phyloP scores from a whole-genome alignment of 2,329 filamentous ascomycete genomes.

The Mollisiaceae sp. region DNA sequence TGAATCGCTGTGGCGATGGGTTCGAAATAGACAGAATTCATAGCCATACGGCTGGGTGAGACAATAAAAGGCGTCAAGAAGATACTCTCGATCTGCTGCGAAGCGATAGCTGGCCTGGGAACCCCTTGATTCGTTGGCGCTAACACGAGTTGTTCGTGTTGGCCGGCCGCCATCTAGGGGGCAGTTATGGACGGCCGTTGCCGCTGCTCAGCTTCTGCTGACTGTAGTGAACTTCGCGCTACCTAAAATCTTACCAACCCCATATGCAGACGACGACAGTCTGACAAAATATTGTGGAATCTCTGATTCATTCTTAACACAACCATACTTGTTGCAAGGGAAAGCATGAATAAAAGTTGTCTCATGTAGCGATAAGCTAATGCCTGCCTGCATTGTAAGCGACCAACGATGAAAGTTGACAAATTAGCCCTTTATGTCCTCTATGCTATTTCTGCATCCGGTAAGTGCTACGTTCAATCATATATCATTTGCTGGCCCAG shows the following conservation, averaged over 20 bases:
- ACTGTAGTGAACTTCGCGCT: constrained; percentile 6
- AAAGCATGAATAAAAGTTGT: neutral
- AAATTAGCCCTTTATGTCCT: neutral
- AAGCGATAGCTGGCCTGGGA: constrained; percentile 9
- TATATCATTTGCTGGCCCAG: neutral
- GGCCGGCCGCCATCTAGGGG: neutral
- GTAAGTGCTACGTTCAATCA: constrained; percentile 8
- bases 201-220: neutral
- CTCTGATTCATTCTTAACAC: neutral
- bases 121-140: neutral
- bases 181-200: neutral
- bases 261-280: neutral
- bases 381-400: neutral
- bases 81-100: neutral
- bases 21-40: constrained; percentile 9
- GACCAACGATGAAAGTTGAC: neutral
- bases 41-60: constrained; percentile 13
- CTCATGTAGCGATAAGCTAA: neutral
- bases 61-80: constrained; percentile 9
- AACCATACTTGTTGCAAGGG: neutral
- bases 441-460: neutral
- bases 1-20: constrained; percentile 7
- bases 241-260: constrained; percentile 1
- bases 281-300: neutral
- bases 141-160: constrained; percentile 8